Evolutionary conservation across 2,329 filamentous ascomycete genomes (phyloP), one percentile per base, ranked within the genome.

Genomic region (Davidsoniella eucalypti): DNA sequence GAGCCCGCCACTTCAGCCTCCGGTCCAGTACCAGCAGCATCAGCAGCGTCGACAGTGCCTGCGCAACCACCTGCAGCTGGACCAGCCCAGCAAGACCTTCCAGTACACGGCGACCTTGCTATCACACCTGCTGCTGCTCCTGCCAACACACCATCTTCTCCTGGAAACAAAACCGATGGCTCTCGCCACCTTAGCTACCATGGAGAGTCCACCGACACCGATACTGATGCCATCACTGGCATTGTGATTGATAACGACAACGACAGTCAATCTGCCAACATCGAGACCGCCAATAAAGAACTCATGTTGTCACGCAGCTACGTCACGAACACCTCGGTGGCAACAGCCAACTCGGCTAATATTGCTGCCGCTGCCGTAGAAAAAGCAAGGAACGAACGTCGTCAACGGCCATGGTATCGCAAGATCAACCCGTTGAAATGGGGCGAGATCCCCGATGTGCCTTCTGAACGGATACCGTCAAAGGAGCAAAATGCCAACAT

Each of bases 401-500:
- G 7, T n/a, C 5, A 18, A 43, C 17, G 41, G 57, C 71, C 75
- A 60, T 86, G 82, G 78, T 73, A n/a, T 18, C 41, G 4, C 41
- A 21, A 43, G 8, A 18, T 70, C 29, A 82, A 82, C 56, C 79
- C 79, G 2, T 58, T 82, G 55, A 68, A 67, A 60, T 82, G 78
- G 78, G 73, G 76, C 4, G 55, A 61, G 33, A 64, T 71, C 2
- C 75, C 77, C 1, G 67, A 72, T 0, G 66, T 81, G 1, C 78
- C 79, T 37, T 64, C 71, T 44, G 69, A 70, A 57, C 69, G 69
- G 51, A 58, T 57, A 5, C 62, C 70, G 0, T 87, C 78, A 5
- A 75, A 74, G 54, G 88, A 95, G 65, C 71, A 86, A 61, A 71
- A 68, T 3, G 88, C 88, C 4, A 68, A 74, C 2, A 81, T 87